Base-by-base conservation (phyloP, 495 filamentous ascomycete species). In the Tuber microsphaerosporum region DNA sequence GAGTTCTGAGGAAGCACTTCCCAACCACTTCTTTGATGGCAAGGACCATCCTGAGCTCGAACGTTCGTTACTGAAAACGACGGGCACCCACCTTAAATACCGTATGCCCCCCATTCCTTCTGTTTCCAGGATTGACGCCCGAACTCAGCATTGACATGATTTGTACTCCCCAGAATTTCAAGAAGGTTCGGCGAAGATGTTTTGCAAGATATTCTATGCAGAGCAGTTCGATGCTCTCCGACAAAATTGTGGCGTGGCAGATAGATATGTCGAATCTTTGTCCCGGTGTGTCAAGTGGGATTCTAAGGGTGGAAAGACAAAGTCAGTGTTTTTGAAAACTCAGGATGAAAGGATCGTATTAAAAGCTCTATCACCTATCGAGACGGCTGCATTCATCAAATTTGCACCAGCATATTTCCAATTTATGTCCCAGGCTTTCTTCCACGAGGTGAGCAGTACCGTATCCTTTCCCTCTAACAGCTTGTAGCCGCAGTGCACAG, bases 221-320 rank as follows among this genome's bases (percentile, higher is more conserved):
- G 94, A 98, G 83, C 94, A 97, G 80, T 99, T 99, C 77, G 96
- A 99, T 83, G 95, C 95, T 0, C 86, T 99, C 6, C 90, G 96
- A 39, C 89, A 92, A 72, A 96, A 97, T 83, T 97, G 94, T 77
- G 95, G 94, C 16, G 92, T 97, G 26, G 89, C 92, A 16, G 93
- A 97, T 82, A 92, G 95, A 43, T 97, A 98, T 75, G 91, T 97
- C 45, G 95, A 99, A 83, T 97, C 94, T 7, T 84, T 99, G 34
- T 97, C 94, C 42, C 90, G 96, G 22, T 98, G 96, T 84, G 86
- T 94, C 34, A 97, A 98, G 83, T 99, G 94, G 94, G 95, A 99
- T 83, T 97, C 93, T 20, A 97, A 97, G 83, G 95, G 95, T 69
- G 95, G 95, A 72, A 99, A 99, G 84, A 97, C 94, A 20, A 97